phyloP scores from a whole-genome alignment of 2,329 filamentous ascomycete genomes.

The Sarocladium kiliense region DNA sequence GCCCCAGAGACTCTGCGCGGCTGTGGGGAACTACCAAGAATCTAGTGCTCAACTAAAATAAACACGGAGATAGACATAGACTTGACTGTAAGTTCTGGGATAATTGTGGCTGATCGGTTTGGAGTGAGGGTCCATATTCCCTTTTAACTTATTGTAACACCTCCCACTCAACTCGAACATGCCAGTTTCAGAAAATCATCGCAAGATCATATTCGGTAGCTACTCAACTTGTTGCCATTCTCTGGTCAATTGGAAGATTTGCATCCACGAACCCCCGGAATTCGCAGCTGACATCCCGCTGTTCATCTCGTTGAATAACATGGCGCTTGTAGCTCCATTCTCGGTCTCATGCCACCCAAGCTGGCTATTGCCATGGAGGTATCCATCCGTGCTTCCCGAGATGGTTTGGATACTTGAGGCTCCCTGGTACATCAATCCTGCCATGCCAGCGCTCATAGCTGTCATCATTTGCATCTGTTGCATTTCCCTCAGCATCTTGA shows the following conservation, averaged over 20 bases:
- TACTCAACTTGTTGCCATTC: background rate
- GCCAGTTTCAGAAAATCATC: no score
- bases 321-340: conserved; percentile 26
- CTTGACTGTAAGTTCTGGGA: no score
- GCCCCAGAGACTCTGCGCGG: no score
- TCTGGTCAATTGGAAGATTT: background rate
- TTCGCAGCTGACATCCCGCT: conserved; percentile 17
- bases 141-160: no score
- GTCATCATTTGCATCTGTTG: conserved; percentile 24
- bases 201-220: no score
- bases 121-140: no score
- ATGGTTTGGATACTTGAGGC: conserved; percentile 23
- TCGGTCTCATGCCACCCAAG: conserved; percentile 31
- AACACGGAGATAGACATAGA: no score
- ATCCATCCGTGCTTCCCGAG: conserved; percentile 21
- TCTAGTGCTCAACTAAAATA: no score
- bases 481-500: conserved; percentile 21
- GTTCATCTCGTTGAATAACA: conserved; percentile 27
- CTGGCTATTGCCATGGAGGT: conserved; percentile 27
- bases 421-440: conserved; percentile 28
- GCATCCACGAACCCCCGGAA: background rate
- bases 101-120: no score
- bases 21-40: no score
- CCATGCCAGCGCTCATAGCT: conserved; percentile 26
- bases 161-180: no score